phyloP scores from a whole-genome alignment of 306 rosid species.

The Glycine tomentella region DNA sequence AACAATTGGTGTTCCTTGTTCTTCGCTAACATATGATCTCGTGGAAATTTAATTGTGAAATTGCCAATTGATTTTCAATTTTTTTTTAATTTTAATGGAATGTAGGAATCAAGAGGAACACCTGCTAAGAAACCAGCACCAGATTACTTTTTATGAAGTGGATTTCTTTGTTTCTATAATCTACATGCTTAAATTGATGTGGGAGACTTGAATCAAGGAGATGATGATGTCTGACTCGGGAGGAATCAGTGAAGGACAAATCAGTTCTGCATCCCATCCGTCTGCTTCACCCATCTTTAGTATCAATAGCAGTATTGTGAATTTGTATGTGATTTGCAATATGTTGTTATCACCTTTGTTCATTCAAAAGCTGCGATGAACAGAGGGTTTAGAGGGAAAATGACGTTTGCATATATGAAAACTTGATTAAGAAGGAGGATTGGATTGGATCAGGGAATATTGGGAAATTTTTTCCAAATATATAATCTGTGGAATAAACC shows the following conservation, averaged over 20 bases:
- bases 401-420: slow-evolving; percentile 55
- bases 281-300: slow-evolving; percentile 51
- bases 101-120: slow-evolving; percentile 92
- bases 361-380: slow-evolving; percentile 54
- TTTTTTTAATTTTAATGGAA: slow-evolving; percentile 10
- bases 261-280: slow-evolving; percentile 45
- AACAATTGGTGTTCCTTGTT: slow-evolving; percentile 1
- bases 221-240: slow-evolving; percentile 18
- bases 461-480: slow-evolving; percentile 44
- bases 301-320: slow-evolving; percentile 62
- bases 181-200: slow-evolving; percentile 51
- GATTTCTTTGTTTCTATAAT: slow-evolving; percentile 35
- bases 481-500: slow-evolving; percentile 45
- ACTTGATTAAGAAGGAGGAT: slow-evolving; percentile 45
- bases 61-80: not conserved
- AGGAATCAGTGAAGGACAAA: slow-evolving; percentile 1
- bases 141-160: slow-evolving; percentile 82
- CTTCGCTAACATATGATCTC: slow-evolving; percentile 3
- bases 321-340: slow-evolving; percentile 57
- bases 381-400: slow-evolving; percentile 44
- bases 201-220: slow-evolving; percentile 47
- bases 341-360: slow-evolving; percentile 55
- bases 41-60: not conserved
- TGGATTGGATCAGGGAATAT: slow-evolving; percentile 48
- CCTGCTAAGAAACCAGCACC: slow-evolving; percentile 97